Base-by-base conservation (phyloP, 345 rosid genomes). In the Litchi chinensis region DNA sequence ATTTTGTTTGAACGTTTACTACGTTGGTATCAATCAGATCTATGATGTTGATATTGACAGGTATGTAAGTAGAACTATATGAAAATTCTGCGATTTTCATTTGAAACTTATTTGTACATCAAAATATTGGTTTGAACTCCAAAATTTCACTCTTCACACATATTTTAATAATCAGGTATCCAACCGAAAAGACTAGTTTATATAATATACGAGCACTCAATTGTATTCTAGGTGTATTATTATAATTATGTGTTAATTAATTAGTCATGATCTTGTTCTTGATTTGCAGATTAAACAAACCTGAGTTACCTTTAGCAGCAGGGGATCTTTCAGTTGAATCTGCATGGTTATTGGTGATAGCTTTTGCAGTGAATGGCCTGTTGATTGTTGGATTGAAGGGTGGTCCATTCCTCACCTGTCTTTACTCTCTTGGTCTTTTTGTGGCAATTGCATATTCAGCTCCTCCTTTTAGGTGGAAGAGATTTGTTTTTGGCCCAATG, bases 21-120 rank as follows among this genome's bases (percentile, higher is more conserved):
- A 93, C 40, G 98, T 95, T 39, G 98, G 98, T 89, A 91, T 95
- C 92, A 95, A 95, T 87, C 98, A 95, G 85, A 95, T 95, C 83
- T 95, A 90, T 57, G 98, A 95, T 83, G 87, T 95, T 56, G 95
- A 95, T 64, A 95, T 95, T 73, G 98, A 95, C 90, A 95, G 91
- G 98, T 95, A 92, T 12, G 95, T 54, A 70, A 54, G n/a, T 6
- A 54, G 18, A 19, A 15, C n/a, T 54, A 12, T 1, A 54, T 54
- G 60, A 54, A 54, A 54, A 19, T 19, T 13, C 21, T 54, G 0
- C 0, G 21, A 13, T 54, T 52, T 52, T 15, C 57, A 52, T 12
- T 52, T 13, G 4, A 15, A 52, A 52, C 57, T 52, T 52, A 52
- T 41, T 41, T 41, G 44, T 8, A 41, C 9, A 41, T 41, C 8